Conservation (phyloP, 306 rosid genomes). For the Medicago ruthenica region DNA sequence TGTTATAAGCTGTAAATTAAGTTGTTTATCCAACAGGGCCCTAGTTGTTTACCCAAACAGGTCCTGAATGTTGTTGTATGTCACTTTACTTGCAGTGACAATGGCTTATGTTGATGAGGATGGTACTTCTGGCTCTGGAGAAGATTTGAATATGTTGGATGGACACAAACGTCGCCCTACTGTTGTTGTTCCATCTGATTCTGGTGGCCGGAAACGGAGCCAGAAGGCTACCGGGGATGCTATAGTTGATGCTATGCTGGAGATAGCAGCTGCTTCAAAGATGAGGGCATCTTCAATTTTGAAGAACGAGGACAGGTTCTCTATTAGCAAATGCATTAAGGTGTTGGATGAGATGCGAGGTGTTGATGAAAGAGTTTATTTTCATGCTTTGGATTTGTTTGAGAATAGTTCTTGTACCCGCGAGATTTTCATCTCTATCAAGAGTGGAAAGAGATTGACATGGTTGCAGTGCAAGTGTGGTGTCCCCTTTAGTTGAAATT, state of each 20-base stretch:
- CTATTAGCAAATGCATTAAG: constrained; percentile 83
- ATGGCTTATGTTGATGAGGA: constrained; percentile 75
- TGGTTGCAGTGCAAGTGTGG: constrained; percentile 78
- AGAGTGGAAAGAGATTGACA: constrained; percentile 62
- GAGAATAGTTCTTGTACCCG: constrained; percentile 64
- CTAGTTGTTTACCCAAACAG: too few relatives aligned
- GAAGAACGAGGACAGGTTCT: constrained; percentile 82
- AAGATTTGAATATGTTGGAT: constrained; percentile 66
- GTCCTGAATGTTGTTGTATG: constrained; percentile 23
- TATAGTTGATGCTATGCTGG: constrained; percentile 82
- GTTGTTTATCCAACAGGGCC: too few relatives aligned
- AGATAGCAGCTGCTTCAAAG: constrained; percentile 84
- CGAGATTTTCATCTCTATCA: constrained; percentile 79
- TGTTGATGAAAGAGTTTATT: constrained; percentile 69
- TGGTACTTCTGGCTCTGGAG: constrained; percentile 85
- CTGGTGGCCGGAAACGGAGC: constrained; percentile 72
- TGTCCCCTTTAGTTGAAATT: constrained; percentile 56
- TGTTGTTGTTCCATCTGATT: constrained; percentile 60
- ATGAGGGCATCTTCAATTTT: constrained; percentile 72
- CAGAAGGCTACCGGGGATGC: constrained; percentile 83
- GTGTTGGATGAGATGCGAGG: constrained; percentile 78
- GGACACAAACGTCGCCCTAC: constrained; percentile 68
- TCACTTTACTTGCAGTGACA: constrained; percentile 41
- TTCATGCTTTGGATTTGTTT: constrained; percentile 80
- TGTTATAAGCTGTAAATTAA: too few relatives aligned